These are phyloP conservation scores for Colletotrichum endophyticum DNA, from an alignment of 2,329 filamentous ascomycete species.

Conservation along the genomic window DNA sequence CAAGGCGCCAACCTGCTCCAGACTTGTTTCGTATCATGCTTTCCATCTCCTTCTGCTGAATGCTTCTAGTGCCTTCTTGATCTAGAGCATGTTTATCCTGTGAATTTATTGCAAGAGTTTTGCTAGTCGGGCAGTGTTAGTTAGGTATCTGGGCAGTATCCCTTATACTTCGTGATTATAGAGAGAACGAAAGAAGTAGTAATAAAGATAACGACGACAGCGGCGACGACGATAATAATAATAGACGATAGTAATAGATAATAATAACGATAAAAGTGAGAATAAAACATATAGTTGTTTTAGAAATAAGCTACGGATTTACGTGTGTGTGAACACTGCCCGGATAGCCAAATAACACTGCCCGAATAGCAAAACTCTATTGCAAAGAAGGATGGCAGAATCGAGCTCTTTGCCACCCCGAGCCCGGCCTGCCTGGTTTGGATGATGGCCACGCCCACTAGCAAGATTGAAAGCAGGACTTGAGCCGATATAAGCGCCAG, in stretches of 20 bases:
- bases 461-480: conserved; percentile 9
- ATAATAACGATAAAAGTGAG: no score
- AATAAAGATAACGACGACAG: no score
- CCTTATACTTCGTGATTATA: no score
- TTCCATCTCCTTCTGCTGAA: background rate
- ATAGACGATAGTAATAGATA: no score
- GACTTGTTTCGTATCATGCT: background rate
- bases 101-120: background rate
- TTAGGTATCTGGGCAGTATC: no score
- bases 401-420: conserved; percentile 22
- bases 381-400: background rate
- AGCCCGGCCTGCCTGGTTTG: conserved; percentile 8
- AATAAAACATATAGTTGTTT: no score
- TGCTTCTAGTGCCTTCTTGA: background rate
- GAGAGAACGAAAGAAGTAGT: no score
- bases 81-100: background rate
- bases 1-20: background rate
- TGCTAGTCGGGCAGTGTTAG: no score
- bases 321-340: no score
- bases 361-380: background rate
- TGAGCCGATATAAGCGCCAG: conserved; percentile 21
- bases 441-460: conserved; percentile 13
- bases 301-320: no score
- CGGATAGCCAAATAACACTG: no score
- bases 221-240: no score